Evolutionary conservation across 2,329 filamentous ascomycete genomes (phyloP), one percentile per base, ranked within the genome.

Genomic region (Trichoderma sp.): DNA sequence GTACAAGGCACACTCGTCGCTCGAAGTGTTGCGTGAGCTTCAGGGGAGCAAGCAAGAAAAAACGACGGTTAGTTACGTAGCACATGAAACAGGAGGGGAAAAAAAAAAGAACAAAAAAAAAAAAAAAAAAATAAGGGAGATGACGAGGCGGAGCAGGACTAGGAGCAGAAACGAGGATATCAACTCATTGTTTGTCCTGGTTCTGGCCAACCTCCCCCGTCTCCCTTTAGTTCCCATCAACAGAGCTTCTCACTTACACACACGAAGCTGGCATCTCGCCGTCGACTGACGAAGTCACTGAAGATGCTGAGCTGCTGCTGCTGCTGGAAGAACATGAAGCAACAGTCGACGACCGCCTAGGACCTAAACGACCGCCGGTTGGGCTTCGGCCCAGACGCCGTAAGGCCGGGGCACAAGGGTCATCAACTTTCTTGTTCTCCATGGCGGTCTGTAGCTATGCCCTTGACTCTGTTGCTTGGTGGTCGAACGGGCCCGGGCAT

Each of bases 1-100:
- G 71, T 86, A 80, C 53, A 83, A 79, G 22, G 82, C 82, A 72
- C 85, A 86, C 71, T 85, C 83, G 68, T 85, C 80, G 34, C 77
- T 78, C 12, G 79, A 76, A 25, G 80, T 81, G 56, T 82, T 79
- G 69, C 80, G 81, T 70, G 79, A 80, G 53, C 84, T 34, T 42
- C 57, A 67, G 10, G 27, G 39, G 54, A 37, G 53, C 22, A 54
- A 60, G 52, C 39, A 53, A 35, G 63, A 54, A 19, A 53, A 53
- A 32, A 22, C 39, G 39, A 60, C 39, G 2, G 58, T 60, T 27
- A 60, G 58, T 32, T 32, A 60, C 52, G 29, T 54, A 54, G 52
- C 27, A 54, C 42, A 54, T 32, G 52, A 54, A 32, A 54, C 29
- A n/a, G 13, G n/a, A 13, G 9, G 10, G 12, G 52, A 54, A 32